phyloP scores from a whole-genome alignment of 805 yeast genomes.

The Candida methanosorbosa region DNA sequence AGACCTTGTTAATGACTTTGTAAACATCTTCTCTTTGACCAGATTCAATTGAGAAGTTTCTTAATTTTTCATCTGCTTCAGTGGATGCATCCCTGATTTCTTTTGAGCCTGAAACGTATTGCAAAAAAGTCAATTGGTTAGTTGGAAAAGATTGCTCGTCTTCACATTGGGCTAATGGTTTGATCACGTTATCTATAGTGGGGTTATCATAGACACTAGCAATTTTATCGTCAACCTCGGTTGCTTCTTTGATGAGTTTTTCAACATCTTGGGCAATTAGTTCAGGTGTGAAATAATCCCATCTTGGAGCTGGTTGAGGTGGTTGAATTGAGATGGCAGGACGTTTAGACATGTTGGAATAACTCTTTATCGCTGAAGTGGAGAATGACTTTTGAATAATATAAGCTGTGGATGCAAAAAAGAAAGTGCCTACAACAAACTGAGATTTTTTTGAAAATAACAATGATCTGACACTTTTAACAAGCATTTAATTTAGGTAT shows the following conservation, averaged over 20 bases:
- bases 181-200: constrained; percentile 46
- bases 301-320: constrained; percentile 37
- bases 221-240: constrained; percentile 41
- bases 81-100: constrained; percentile 66
- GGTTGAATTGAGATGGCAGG: constrained; percentile 4
- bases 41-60: constrained; percentile 54
- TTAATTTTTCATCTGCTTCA: constrained; percentile 49
- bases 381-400: background rate
- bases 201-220: constrained; percentile 38
- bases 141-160: constrained; percentile 37
- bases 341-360: background rate
- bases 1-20: constrained; percentile 45
- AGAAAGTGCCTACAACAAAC: background rate
- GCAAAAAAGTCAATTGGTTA: constrained; percentile 57
- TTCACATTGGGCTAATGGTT: constrained; percentile 42
- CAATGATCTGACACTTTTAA: too few species aligned
- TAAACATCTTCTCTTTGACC: constrained; percentile 61
- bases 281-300: constrained; percentile 50
- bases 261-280: constrained; percentile 35
- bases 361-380: background rate
- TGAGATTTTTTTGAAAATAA: background rate
- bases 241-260: constrained; percentile 33
- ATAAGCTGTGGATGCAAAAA: constrained; percentile 1
- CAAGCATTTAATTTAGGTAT: too few species aligned
- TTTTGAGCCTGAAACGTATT: constrained; percentile 59